These are phyloP conservation scores for Mortierella sp. DNA, from an alignment of 371 early-diverging fungal genomes.

Conservation along the genomic window DNA sequence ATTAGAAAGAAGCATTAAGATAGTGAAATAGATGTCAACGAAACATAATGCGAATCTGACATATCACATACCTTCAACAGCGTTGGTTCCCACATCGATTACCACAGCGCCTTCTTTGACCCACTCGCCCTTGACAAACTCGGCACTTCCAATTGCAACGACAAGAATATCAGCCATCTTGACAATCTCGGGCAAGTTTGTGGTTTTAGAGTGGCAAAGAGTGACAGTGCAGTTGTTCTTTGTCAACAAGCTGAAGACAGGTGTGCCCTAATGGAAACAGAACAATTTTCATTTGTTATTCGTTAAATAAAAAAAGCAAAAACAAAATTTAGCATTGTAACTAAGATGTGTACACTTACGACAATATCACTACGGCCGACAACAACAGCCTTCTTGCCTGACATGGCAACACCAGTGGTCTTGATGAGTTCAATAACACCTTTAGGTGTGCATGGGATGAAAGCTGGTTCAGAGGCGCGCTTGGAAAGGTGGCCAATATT, in stretches of 20 bases:
- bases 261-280: conserved; percentile 73
- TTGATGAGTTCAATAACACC: conserved; percentile 90
- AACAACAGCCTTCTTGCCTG: conserved; percentile 90
- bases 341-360: conserved; percentile 22
- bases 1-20: no score
- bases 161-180: conserved; percentile 88
- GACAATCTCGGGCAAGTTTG: conserved; percentile 76
- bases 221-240: conserved; percentile 91
- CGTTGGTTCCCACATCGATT: conserved; percentile 96
- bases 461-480: conserved; percentile 79
- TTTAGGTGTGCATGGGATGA: conserved; percentile 95
- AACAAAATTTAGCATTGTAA: no score
- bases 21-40: not conserved
- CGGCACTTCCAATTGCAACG: conserved; percentile 87
- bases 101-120: conserved; percentile 92
- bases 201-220: conserved; percentile 89
- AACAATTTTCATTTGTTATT: not conserved
- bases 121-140: conserved; percentile 91
- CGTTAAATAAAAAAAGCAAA: not conserved
- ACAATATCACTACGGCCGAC: conserved; percentile 96
- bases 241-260: conserved; percentile 85
- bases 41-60: not conserved
- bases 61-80: conserved; percentile 69
- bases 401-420: conserved; percentile 70
- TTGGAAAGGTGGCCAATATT: conserved; percentile 94